These are phyloP conservation scores for Cladosporium phlei DNA, from an alignment of 2,329 filamentous ascomycete species.

Conservation along the genomic window DNA sequence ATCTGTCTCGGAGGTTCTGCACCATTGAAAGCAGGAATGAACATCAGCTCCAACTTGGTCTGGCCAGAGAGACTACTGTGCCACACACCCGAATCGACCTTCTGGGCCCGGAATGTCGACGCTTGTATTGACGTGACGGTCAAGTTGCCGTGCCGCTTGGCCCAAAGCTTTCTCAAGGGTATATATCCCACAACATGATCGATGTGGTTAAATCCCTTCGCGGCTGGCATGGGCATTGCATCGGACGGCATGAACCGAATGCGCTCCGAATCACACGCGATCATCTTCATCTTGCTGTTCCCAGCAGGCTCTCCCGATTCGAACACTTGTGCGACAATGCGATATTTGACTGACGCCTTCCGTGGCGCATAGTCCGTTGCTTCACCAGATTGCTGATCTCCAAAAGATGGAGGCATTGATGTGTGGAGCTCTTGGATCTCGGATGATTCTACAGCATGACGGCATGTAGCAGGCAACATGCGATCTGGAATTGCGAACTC, in stretches of 20 bases:
- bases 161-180: background rate
- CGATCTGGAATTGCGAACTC: background rate
- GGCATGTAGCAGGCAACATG: background rate
- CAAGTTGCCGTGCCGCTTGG: background rate
- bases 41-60: background rate
- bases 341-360: background rate
- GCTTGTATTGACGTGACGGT: background rate
- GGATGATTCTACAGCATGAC: background rate
- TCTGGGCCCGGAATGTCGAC: background rate
- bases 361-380: background rate
- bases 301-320: background rate
- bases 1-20: background rate
- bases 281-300: background rate
- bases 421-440: background rate
- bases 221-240: background rate
- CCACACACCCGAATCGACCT: background rate
- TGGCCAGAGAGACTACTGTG: background rate
- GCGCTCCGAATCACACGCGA: background rate
- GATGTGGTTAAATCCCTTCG: background rate
- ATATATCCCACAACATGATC: background rate
- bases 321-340: background rate
- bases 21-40: background rate
- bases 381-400: background rate
- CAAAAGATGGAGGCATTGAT: conserved; percentile 1
- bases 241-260: background rate